phyloP scores from a whole-genome alignment of 192 early-diverging fungal genomes.

The Backusella liffmaniae region DNA sequence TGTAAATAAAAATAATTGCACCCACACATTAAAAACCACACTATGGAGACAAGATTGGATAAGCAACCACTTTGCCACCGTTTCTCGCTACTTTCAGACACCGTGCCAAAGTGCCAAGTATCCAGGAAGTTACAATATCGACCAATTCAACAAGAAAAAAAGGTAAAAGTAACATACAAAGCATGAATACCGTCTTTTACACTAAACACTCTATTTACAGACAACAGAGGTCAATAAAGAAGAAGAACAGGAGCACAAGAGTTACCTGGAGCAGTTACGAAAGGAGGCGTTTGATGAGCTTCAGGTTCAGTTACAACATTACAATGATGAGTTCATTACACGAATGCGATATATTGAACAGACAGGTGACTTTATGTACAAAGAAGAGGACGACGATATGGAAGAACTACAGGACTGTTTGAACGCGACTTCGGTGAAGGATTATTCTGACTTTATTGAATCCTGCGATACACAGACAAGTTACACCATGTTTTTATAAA shows the following conservation, averaged over 20 bases:
- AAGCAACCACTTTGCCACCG: not conserved
- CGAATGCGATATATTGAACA: not conserved
- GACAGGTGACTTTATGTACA: not conserved
- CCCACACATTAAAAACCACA: not conserved
- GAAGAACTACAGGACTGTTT: not conserved
- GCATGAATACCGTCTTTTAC: not conserved
- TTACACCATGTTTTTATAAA: not conserved
- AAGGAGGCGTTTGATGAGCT: constrained; percentile 4
- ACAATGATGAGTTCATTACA: not conserved
- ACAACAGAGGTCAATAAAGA: not conserved
- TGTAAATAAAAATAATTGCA: not conserved
- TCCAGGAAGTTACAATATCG: not conserved
- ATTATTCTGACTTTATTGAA: not conserved
- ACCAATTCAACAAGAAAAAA: not conserved
- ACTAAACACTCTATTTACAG: not conserved
- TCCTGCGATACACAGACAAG: not conserved
- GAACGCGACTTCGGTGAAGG: not conserved
- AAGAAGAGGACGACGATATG: not conserved
- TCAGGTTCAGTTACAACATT: not conserved
- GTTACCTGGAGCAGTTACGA: not conserved
- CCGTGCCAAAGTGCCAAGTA: not conserved
- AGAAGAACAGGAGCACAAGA: not conserved
- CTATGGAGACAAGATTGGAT: not conserved
- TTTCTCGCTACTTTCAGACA: not conserved
- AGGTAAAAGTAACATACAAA: not conserved